A percentile compares a stretch with the other conserved stretches of the same genome.
Evolutionary conservation across 176 grass and related monocot genomes (phyloP).

Genomic region (Paspalum vaginatum): DNA sequence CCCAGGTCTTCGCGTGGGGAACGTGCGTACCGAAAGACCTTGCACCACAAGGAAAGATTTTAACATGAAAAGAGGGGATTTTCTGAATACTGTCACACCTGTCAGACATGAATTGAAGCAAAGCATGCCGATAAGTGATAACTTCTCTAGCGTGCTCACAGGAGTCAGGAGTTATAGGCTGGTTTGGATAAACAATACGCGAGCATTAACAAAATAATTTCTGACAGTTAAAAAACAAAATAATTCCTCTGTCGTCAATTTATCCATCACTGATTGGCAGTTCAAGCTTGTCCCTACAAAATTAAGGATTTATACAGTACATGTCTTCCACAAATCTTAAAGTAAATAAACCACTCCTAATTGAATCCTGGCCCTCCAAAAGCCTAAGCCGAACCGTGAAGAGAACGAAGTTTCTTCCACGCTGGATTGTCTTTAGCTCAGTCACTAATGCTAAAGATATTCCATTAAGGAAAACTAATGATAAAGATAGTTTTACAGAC

Average conservation of each 20-base stretch:
- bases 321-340: neutral
- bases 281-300: neutral
- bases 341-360: neutral
- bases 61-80: too few relatives aligned
- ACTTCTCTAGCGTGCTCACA: too few relatives aligned
- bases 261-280: neutral
- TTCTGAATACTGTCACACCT: too few relatives aligned
- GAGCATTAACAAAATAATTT: neutral
- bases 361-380: neutral
- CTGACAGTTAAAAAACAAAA: too few relatives aligned
- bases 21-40: too few relatives aligned
- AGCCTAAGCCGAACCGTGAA: neutral
- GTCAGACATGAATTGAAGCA: too few relatives aligned
- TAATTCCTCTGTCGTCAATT: neutral
- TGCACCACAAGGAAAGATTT: too few relatives aligned
- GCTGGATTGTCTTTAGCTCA: too few relatives aligned
- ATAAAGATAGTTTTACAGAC: too few relatives aligned
- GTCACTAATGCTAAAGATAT: conserved; percentile 29
- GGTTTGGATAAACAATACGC: neutral
- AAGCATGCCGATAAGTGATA: too few relatives aligned
- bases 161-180: neutral
- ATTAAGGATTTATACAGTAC: neutral
- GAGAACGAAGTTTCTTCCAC: neutral
- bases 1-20: too few relatives aligned
- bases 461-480: neutral